These are phyloP conservation scores for Aspergillus jensenii DNA, from an alignment of 2,329 filamentous ascomycete genomes.

Conservation along the genomic window DNA sequence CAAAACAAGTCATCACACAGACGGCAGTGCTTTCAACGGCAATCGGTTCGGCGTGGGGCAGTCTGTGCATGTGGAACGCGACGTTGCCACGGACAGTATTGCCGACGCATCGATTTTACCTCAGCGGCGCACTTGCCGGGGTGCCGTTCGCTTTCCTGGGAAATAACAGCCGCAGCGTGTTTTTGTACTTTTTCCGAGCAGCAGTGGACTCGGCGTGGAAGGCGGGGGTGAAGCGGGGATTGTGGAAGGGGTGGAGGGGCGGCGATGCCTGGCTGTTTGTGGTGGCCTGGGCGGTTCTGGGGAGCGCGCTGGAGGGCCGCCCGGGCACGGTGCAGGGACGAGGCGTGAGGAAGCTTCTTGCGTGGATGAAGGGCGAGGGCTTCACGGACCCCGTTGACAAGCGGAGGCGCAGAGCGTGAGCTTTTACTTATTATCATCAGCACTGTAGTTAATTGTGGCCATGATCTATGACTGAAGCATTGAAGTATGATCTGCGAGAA, in stretches of 20 bases:
- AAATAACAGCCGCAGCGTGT: constrained; percentile 57
- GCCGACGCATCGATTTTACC: constrained; percentile 82
- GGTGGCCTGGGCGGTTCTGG: constrained; percentile 72
- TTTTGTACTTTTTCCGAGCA: constrained; percentile 75
- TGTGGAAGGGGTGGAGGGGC: constrained; percentile 79
- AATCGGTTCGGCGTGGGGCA: constrained; percentile 85
- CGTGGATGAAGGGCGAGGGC: constrained; percentile 73
- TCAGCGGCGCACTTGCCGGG: constrained; percentile 82
- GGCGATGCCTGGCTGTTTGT: constrained; percentile 87
- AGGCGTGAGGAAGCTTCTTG: constrained; percentile 68
- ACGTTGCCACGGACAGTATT: constrained; percentile 72
- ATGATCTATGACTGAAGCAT: background rate
- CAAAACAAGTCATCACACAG: constrained; percentile 69
- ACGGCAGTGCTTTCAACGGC: constrained; percentile 76
- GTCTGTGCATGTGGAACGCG: constrained; percentile 83
- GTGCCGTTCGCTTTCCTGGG: constrained; percentile 72
- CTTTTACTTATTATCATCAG: background rate
- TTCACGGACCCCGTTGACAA: constrained; percentile 65
- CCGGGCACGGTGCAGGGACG: constrained; percentile 67
- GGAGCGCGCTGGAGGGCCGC: constrained; percentile 72
- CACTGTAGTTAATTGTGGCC: background rate
- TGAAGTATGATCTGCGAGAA: background rate
- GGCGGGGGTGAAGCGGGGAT: constrained; percentile 84
- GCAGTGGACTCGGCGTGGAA: constrained; percentile 86
- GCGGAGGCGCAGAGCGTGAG: constrained; percentile 10